Conservation (phyloP, 2,329 filamentous ascomycete species). For the Fusarium anguioides region DNA sequence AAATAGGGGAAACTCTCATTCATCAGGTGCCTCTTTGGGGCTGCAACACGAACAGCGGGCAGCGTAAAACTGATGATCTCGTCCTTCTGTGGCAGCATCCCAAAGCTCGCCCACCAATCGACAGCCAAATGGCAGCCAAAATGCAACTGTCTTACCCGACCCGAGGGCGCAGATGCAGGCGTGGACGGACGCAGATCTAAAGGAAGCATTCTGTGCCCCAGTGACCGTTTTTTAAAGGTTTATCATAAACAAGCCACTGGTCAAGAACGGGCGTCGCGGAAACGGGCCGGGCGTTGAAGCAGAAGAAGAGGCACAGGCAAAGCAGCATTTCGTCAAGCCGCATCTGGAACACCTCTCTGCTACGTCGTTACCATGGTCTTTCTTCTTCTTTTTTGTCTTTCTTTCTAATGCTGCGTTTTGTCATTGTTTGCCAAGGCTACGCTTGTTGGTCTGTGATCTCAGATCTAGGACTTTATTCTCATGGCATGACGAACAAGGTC, state of each 20-base stretch:
- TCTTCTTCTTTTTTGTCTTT: neutral
- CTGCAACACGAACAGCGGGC: slow-evolving; percentile 33
- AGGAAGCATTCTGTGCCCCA: slow-evolving; percentile 16
- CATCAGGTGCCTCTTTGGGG: slow-evolving; percentile 28
- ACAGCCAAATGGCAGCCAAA: slow-evolving; percentile 17
- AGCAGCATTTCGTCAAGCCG: slow-evolving; percentile 15
- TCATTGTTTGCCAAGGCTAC: slow-evolving; percentile 5
- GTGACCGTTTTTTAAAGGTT: slow-evolving; percentile 2
- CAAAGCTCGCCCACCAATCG: slow-evolving; percentile 26
- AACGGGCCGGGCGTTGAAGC: slow-evolving; percentile 35
- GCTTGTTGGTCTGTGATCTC: neutral
- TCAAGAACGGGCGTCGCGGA: slow-evolving; percentile 43
- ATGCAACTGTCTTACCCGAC: slow-evolving; percentile 31
- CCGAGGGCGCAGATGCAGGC: slow-evolving; percentile 5
- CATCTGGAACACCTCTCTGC: slow-evolving; percentile 3
- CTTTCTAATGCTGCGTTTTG: neutral
- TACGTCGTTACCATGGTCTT: neutral
- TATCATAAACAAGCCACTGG: slow-evolving; percentile 17
- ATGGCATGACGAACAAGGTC: neutral
- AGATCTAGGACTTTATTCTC: neutral
- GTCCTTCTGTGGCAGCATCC: slow-evolving; percentile 33
- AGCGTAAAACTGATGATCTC: slow-evolving; percentile 41
- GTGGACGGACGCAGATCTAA: slow-evolving; percentile 8
- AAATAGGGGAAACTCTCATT: slow-evolving; percentile 21
- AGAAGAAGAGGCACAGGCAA: neutral